phyloP scores from a whole-genome alignment of 2,329 filamentous ascomycete genomes.

The Teratosphaeria gauchensis region DNA sequence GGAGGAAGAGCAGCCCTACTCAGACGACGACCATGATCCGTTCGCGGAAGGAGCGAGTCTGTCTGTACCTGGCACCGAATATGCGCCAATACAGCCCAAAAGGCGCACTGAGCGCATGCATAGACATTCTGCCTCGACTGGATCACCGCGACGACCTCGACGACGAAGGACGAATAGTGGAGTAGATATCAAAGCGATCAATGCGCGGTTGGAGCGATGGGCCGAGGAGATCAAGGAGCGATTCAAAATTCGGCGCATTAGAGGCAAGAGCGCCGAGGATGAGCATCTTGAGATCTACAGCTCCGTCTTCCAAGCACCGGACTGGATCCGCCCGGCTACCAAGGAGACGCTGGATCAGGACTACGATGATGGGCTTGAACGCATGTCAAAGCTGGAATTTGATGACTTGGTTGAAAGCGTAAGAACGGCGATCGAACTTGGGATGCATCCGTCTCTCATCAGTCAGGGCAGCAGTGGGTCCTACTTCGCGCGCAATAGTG shows the following conservation, averaged over 20 bases:
- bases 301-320: slow-evolving; percentile 89
- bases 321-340: slow-evolving; percentile 72
- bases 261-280: slow-evolving; percentile 64
- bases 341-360: slow-evolving; percentile 59
- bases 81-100: slow-evolving; percentile 39
- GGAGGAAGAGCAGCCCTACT: slow-evolving; percentile 29
- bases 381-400: slow-evolving; percentile 71
- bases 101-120: slow-evolving; percentile 36
- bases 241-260: slow-evolving; percentile 78
- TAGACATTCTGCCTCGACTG: slow-evolving; percentile 23
- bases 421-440: slow-evolving; percentile 77
- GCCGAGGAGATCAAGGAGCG: slow-evolving; percentile 95
- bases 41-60: slow-evolving; percentile 22
- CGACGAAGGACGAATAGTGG: slow-evolving; percentile 66
- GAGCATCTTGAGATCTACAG: slow-evolving; percentile 92
- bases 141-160: slow-evolving; percentile 27
- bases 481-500: slow-evolving; percentile 87
- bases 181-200: slow-evolving; percentile 96
- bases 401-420: slow-evolving; percentile 85
- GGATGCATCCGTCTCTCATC: slow-evolving; percentile 90
- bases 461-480: slow-evolving; percentile 94
- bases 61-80: slow-evolving; percentile 26
- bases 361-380: slow-evolving; percentile 37
- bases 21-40: slow-evolving; percentile 28
- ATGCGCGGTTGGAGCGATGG: slow-evolving; percentile 89